Evolutionary conservation across 2,329 filamentous ascomycete species (phyloP), one percentile per base, ranked within the genome.

Genomic region (Diplocarpon rosae): DNA sequence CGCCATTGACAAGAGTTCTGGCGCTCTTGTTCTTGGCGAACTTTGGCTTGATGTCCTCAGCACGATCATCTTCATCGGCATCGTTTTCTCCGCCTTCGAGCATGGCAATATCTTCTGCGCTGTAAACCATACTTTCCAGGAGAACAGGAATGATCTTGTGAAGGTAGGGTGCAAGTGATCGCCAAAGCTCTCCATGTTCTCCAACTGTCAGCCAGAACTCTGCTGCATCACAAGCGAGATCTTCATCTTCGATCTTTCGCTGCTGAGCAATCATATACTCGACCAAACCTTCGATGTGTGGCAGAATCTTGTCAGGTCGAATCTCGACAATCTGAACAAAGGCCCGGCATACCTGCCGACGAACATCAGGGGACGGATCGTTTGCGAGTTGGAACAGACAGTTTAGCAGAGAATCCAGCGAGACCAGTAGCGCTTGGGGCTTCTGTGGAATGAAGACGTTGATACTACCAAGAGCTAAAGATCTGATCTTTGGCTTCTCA

Each of bases 121-220:
- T 85, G 63, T 96, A 98, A 1, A 96, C 80, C 90, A 98, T 98
- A 61, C 86, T 93, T 53, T 92, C 80, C 7, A 98, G 74, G 41
- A 98, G 69, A 1, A 95, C 84, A 0, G 92, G 92, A 27, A 98
- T 83, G 52, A 96, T 90, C 62, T 85, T 85, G 53, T 75, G 66
- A 45, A 96, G 76, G 60, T 85, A 85, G 0, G 88, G 88, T 8
- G 75, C 79, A 37, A 98, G 70, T 0, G 78, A 75, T 53, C 79
- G 74, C 68, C 86, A 87, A 42, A 96, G 68, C 47, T 83, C 76
- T 34, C 85, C 76, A 60, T 95, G 86, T 62, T 95, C 92, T 48
- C 88, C 89, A 15, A 94, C 81, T 32, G 87, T 87, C 36, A 98
- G 76, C 88, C 93, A 98, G 61, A 98, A 98, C 63, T 98, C 92